Base-by-base conservation (phyloP, 495 filamentous ascomycete species). In the Hapsidospora chrysogenum region DNA sequence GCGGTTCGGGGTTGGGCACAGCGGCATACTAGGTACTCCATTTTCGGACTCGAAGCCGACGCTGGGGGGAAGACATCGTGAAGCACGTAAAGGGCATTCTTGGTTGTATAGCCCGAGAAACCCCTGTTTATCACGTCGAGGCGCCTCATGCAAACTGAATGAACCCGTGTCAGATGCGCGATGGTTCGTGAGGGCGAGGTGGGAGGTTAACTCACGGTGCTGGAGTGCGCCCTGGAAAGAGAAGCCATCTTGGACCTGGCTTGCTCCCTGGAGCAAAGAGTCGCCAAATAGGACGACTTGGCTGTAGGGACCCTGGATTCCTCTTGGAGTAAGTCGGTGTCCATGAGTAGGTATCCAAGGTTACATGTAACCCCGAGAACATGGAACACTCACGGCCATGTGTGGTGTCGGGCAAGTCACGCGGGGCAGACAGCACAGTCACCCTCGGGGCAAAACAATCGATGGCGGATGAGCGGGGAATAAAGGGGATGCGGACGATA, bases 241-340 rank as follows among this genome's bases (percentile, higher is more conserved):
- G 52, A 84, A 85, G 18, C 76, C 79, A 36, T 65, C 47, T 3
- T 65, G 48, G 41, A 74, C 59, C 33, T 63, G 60, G 38, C 60
- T 63, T 26, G 70, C 66, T 25, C 60, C 55, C 46, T 92, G 71
- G 16, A 80, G 76, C 43, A 92, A 72, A 18, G 79, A 85, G 49
- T 92, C 83, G 18, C 83, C 83, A 46, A 92, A 83, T 15, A 87
- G 70, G 29, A 87, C 59, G 46, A 87, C 70, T 48, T 85, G 80
- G 17, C 61, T 55, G 42, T 65, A 63, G n/a, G n/a, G n/a, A n/a
- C n/a, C n/a, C n/a, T n/a, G n/a, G n/a, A n/a, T n/a, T n/a, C n/a
- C n/a, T n/a, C n/a, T n/a, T n/a, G n/a, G n/a, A n/a, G n/a, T n/a
- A n/a, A n/a, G n/a, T n/a, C n/a, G n/a, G n/a, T n/a, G n/a, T n/a